Evolutionary conservation across 2,329 filamentous ascomycete genomes (phyloP).

Genomic region (Chrysoporthe puriensis): DNA sequence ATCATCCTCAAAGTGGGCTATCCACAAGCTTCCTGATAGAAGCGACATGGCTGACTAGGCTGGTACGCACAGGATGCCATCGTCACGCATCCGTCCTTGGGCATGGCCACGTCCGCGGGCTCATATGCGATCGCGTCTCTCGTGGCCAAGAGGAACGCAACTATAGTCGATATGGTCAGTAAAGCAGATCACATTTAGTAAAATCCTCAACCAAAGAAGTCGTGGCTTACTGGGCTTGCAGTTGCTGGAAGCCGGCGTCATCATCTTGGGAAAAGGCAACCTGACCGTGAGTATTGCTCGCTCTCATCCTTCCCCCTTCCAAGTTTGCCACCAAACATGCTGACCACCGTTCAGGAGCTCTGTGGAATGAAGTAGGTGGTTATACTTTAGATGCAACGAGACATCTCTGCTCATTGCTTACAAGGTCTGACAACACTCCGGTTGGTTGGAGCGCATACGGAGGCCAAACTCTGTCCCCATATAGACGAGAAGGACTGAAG

Average conservation of each 20-base stretch:
- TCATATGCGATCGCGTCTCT: conserved; percentile 43
- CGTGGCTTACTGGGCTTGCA: conserved; percentile 19
- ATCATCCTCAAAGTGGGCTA: conserved; percentile 41
- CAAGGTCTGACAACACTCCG: conserved; percentile 40
- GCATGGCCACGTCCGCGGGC: conserved; percentile 47
- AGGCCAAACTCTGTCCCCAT: conserved; percentile 31
- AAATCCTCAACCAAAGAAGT: neutral
- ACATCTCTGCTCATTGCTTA: conserved; percentile 29
- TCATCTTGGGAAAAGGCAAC: conserved; percentile 47
- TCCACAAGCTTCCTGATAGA: too few species aligned
- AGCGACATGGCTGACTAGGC: neutral
- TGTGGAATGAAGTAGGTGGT: conserved; percentile 35
- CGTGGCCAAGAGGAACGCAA: conserved; percentile 41
- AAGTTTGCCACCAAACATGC: neutral
- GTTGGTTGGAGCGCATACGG: conserved; percentile 45
- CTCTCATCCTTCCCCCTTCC: neutral
- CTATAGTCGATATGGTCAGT: conserved; percentile 37
- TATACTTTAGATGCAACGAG: conserved; percentile 1
- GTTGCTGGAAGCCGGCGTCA: conserved; percentile 42
- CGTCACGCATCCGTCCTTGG: conserved; percentile 41
- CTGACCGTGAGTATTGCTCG: conserved; percentile 36
- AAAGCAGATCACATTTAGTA: neutral
- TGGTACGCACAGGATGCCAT: conserved; percentile 39
- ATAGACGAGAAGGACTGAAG: conserved; percentile 22
- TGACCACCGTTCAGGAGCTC: conserved; percentile 21